Evolutionary conservation across 208 protist genomes (phyloP).

Genomic region (Trichomonas gallinae): DNA sequence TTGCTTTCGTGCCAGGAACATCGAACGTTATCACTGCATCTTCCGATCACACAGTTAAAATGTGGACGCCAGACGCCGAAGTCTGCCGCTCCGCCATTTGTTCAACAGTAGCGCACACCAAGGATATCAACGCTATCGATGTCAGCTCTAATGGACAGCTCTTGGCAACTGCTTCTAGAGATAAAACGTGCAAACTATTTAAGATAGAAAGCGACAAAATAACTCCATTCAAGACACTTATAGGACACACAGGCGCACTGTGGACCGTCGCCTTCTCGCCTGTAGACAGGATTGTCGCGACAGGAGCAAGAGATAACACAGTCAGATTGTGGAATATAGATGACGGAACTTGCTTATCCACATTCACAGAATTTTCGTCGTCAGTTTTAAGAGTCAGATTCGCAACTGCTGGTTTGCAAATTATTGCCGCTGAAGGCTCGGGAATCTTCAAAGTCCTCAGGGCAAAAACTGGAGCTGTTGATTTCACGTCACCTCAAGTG

Average conservation of each 20-base stretch:
- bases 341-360: slow-evolving; percentile 29
- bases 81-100: not conserved
- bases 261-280: slow-evolving; percentile 32
- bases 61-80: not conserved
- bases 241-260: slow-evolving; percentile 28
- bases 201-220: not conserved
- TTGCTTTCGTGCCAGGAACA: slow-evolving; percentile 21
- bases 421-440: not conserved
- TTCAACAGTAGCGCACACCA: slow-evolving; percentile 10
- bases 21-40: slow-evolving; percentile 17
- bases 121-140: slow-evolving; percentile 22
- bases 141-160: slow-evolving; percentile 22
- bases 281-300: slow-evolving; percentile 20
- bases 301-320: slow-evolving; percentile 25
- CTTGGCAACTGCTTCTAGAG: slow-evolving; percentile 23
- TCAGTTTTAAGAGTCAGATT: not conserved
- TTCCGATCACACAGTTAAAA: slow-evolving; percentile 21
- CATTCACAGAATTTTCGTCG: slow-evolving; percentile 19
- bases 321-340: slow-evolving; percentile 28
- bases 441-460: not conserved
- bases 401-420: not conserved
- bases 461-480: not conserved
- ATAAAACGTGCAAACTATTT: slow-evolving; percentile 33
- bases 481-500: not conserved
- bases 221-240: not conserved